Base-by-base conservation (phyloP, 2,329 filamentous ascomycete genomes). In the Seiridium cupressi region DNA sequence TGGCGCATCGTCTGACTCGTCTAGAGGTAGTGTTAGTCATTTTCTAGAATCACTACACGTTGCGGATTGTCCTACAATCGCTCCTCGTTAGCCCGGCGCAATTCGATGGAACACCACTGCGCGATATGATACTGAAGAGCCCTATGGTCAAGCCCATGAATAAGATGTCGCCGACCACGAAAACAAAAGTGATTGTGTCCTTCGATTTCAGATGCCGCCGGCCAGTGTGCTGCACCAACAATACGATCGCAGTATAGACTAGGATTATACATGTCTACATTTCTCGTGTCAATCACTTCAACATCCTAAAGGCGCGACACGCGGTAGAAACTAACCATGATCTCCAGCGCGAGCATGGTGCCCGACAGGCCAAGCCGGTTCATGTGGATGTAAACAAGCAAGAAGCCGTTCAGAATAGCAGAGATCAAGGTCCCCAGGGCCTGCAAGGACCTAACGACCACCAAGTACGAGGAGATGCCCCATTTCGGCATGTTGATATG, bases 381-480 rank as follows among this genome's bases (percentile, higher is more conserved):
- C 35, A 57, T 42, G 32, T 70, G 63, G 32, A 76, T 69, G 44
- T 68, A 68, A 34, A 68, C 68, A 3, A 74, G 65, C 48, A 77
- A 62, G 54, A 70, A 75, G 13, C 72, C 75, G 55, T 77, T 75
- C 56, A 74, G 65, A 11, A 61, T 62, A n/a, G 69, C 68, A 8
- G 69, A 69, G 10, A 67, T 62, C 31, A 75, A 63, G n/a, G 69
- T 64, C 4, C 62, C 70, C 48, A 72, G 44, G 13, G 73, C 61
- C 66, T 77, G 75, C 46, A 72, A 64, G 9, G 67, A 47, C 56
- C 75, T 69, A 58, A 68, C 63, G 44, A 72, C 61, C 42, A 69
- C 65, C 56, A 76, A 70, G 70, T 73, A 76, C 66, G 66, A 67
- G 51, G 71, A 70, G 35, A 74, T 61, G 34, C 65, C 68, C 72